Evolutionary conservation across 345 rosid species (phyloP), one percentile per base, ranked within the genome.

Genomic region (Populus davidiana): DNA sequence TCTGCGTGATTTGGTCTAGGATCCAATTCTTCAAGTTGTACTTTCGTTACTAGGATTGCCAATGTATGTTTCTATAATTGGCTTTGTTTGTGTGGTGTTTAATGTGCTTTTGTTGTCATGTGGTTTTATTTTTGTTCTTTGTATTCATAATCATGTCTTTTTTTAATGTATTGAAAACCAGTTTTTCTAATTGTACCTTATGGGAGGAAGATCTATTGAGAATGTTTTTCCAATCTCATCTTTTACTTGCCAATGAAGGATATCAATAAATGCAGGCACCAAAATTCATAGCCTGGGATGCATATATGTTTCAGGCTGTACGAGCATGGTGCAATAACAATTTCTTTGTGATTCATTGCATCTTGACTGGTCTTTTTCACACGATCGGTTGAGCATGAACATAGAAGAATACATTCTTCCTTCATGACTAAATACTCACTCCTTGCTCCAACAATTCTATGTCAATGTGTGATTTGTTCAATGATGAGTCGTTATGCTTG

Each of bases 271-370:
- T 8, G 17, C 6, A 29, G 12, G 80, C 80, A 79, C 82, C 80
- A 75, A 79, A 66, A 71, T 75, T 82, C 85, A 67, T 72, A 82
- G 80, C 35, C 80, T 82, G 80, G n/a, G 61, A 39, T 44, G 47
- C 43, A 10, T 68, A 41, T 38, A 63, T 79, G 59, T 71, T 72
- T 43, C 77, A 67, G 85, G 80, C 80, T 76, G 72, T 38, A 79
- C 78, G 85, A 82, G 85, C 82, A 59, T 82, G 85, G 78, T 82
- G 82, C 78, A 5, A 79, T 38, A 82, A 1, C 18, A 31, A 67
- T 23, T 9, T 59, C 52, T 44, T 69, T 59, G 39, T 39, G 6
- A 12, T 67, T 62, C 20, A 27, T 67, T 79, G 8, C 69, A n/a
- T 72, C 77, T 67, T 44, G 64, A 59, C 70, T 62, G 31, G 61